Base-by-base conservation (phyloP, 192 early-diverging fungal species). In the Mortierella claussenii region DNA sequence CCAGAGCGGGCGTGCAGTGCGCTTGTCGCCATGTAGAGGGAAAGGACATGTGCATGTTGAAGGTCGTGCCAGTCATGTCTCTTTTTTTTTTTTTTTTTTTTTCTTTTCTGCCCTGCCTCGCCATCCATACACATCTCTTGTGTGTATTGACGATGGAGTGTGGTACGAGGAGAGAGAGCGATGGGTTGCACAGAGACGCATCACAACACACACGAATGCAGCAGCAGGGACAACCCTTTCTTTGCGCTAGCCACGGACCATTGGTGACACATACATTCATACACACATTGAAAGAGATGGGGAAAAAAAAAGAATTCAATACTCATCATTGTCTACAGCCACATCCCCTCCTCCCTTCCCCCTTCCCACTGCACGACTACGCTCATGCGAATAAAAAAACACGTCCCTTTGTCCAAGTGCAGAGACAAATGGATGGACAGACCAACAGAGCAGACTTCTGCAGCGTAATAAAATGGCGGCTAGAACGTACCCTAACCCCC, bases 131-230 rank as follows among this genome's bases (percentile, higher is more conserved):
- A n/a, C n/a, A n/a, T n/a, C n/a, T n/a, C n/a, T n/a, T n/a, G n/a
- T n/a, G n/a, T n/a, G n/a, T n/a, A n/a, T n/a, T n/a, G n/a, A n/a
- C n/a, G n/a, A n/a, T 7, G 4, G 28, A 13, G 28, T 52, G 50
- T 52, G 50, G 50, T 24, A 30, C 27, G 50, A 43, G 24, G 23
- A 37, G 17, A 32, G 33, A 17, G 47, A 37, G 31, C 30, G 50
- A 36, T 21, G 28, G 34, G 37, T 2, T 12, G 4, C 23, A 45
- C 37, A 27, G 17, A 4, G 4, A n/a, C 30, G 15, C 40, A 58
- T 43, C 26, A 45, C 12, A 58, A 27, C 26, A 58, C 42, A 44
- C 56, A 45, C 17, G 26, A 24, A 43, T 23, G 20, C 36, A 61
- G 13, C 37, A 40, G 13, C 37, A 40, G 37, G n/a, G n/a, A n/a